phyloP scores from a whole-genome alignment of 2,329 filamentous ascomycete species.

The Sporothrix curviconia region DNA sequence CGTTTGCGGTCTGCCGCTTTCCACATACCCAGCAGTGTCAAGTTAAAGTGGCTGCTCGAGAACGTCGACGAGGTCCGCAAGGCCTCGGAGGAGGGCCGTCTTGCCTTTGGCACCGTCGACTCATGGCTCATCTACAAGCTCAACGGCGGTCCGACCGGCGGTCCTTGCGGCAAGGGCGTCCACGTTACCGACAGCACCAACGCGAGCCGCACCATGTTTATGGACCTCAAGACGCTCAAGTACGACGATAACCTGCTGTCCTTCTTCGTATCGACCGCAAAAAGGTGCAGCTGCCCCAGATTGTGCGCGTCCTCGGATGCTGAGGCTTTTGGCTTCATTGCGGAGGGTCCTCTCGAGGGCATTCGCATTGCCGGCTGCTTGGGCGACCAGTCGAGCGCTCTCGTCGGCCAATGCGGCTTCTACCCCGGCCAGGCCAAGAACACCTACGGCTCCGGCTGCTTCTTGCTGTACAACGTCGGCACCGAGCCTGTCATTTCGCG shows the following conservation, averaged over 20 bases:
- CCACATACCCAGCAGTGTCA: constrained; percentile 81
- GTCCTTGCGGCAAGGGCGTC: constrained; percentile 40
- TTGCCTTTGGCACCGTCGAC: constrained; percentile 84
- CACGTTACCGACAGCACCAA: constrained; percentile 85
- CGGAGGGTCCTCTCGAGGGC: constrained; percentile 59
- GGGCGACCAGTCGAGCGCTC: constrained; percentile 78
- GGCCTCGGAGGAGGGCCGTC: constrained; percentile 67
- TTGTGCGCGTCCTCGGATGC: constrained; percentile 74
- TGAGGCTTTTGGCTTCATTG: constrained; percentile 63
- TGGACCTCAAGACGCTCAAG: constrained; percentile 73
- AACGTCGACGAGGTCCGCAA: constrained; percentile 63
- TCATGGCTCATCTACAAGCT: constrained; percentile 82
- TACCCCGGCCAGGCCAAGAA: constrained; percentile 78
- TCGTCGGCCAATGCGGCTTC: constrained; percentile 83
- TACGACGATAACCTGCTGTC: constrained; percentile 72
- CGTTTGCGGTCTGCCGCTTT: constrained; percentile 74
- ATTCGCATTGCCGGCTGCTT: constrained; percentile 74
- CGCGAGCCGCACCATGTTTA: constrained; percentile 88
- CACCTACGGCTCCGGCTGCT: constrained; percentile 85
- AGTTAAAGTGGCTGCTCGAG: constrained; percentile 74
- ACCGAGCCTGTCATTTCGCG: constrained; percentile 77
- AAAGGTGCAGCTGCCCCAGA: constrained; percentile 72
- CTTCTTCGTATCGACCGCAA: constrained; percentile 66
- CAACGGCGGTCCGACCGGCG: constrained; percentile 61
- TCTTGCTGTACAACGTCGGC: constrained; percentile 84